Base-by-base conservation (phyloP, 208 protist genomes). In the Tritrichomonas musculus region DNA sequence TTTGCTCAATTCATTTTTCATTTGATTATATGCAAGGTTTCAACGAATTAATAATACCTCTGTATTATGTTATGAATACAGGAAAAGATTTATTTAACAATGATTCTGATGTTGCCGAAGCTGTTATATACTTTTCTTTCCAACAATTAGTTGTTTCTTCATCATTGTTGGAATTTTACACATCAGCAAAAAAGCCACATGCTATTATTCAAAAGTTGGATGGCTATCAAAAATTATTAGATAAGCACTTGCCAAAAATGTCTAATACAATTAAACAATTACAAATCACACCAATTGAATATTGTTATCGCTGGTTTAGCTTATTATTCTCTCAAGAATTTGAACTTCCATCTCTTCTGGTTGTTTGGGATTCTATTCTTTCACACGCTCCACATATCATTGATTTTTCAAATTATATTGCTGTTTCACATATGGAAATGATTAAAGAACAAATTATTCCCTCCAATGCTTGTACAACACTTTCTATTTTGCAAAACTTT, bases 1-100 rank as follows among this genome's bases (percentile, higher is more conserved):
- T 88, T 36, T 25, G 14, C 9, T 44, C 25, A 30, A 44, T 53
- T 53, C 53, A 88, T 57, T 27, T 20, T 39, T 22, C 41, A 33
- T 57, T 88, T n/a, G 53, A 41, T 0, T 88, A 88, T 36, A 88
- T 88, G 77, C 77, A 88, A 39, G 77, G 77, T 17, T 88, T 57
- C 17, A 53, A 88, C 47, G 77, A 88, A 20, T 17, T 88, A 4
- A 20, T 88, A 20, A 33, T 88, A 1, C 77, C 77, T 30, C 57
- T 88, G 17, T 88, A 88, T 88, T 88, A 55, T 30, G 77, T 88
- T 33, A 20, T 88, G 0, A 20, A 41, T 57, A 13, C 33, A 14
- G 77, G n/a, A 57, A 57, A 88, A 30, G 44, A 44, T 36, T 25
- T 57, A 20, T 88, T 88, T 57, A 20, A 57, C n/a, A 27, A n/a